Conservation (phyloP, 352 stramenopile species). For the Paralagenidium karlingii region DNA sequence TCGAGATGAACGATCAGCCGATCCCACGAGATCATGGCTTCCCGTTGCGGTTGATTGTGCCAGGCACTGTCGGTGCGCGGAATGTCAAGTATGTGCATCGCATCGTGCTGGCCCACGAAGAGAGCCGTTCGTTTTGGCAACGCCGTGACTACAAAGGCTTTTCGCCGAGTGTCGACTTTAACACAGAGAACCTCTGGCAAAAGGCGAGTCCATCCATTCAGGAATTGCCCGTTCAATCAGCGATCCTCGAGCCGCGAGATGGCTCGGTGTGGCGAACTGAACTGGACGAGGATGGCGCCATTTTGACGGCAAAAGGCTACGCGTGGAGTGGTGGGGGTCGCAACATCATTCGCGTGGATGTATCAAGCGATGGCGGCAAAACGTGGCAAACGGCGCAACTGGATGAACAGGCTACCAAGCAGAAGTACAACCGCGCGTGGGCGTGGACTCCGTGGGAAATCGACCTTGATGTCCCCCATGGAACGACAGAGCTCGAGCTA, state of each 20-base stretch:
- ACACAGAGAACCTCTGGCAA: constrained; percentile 71
- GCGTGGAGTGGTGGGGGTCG: constrained; percentile 91
- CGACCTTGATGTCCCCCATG: constrained; percentile 79
- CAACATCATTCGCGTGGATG: constrained; percentile 93
- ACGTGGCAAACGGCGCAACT: constrained; percentile 89
- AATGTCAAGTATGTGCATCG: constrained; percentile 97
- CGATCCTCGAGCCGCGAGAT: constrained; percentile 80
- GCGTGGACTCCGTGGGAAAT: constrained; percentile 95
- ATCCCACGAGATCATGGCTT: constrained; percentile 94
- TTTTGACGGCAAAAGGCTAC: constrained; percentile 88
- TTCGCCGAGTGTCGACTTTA: constrained; percentile 77
- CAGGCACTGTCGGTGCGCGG: constrained; percentile 88
- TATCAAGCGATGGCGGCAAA: constrained; percentile 89
- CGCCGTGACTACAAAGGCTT: constrained; percentile 89
- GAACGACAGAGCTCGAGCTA: constrained; percentile 75
- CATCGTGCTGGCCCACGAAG: constrained; percentile 71
- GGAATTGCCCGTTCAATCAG: constrained; percentile 84
- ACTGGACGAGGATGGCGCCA: constrained; percentile 42
- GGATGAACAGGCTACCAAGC: constrained; percentile 60
- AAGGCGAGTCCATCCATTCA: constrained; percentile 83
- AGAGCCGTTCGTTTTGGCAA: constrained; percentile 87
- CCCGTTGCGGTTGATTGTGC: constrained; percentile 93
- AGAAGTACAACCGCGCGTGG: constrained; percentile 87
- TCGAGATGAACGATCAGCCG: constrained; percentile 96
- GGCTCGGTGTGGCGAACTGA: constrained; percentile 25